Conservation (phyloP, 2,329 filamentous ascomycete genomes). For the Cladosporium sp. region DNA sequence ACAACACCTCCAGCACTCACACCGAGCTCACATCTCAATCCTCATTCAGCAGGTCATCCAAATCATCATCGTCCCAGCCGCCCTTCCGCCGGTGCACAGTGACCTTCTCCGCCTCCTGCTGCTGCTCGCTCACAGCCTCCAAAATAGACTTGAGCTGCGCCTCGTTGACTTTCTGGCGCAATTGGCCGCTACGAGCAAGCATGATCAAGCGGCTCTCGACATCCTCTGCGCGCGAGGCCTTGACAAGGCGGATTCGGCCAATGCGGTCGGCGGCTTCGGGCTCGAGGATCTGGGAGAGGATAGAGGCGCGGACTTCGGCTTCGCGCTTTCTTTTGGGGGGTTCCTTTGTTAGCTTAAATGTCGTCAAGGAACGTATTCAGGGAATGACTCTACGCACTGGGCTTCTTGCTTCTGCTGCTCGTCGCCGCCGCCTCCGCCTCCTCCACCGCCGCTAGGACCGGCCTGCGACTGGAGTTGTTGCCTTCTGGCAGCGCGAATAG, state of each 20-base stretch:
- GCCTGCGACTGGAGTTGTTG: slow-evolving; percentile 83
- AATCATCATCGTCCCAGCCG: slow-evolving; percentile 81
- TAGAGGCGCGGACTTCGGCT: slow-evolving; percentile 70
- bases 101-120: slow-evolving; percentile 76
- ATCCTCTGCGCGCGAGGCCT: slow-evolving; percentile 83
- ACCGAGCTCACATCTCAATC: slow-evolving; percentile 23
- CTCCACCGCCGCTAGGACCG: slow-evolving; percentile 49
- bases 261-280: slow-evolving; percentile 92
- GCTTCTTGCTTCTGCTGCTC: slow-evolving; percentile 46
- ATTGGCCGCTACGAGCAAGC: slow-evolving; percentile 83
- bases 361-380: not conserved
- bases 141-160: slow-evolving; percentile 90
- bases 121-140: slow-evolving; percentile 73
- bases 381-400: slow-evolving; percentile 12
- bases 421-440: slow-evolving; percentile 43
- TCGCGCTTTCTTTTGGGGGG: slow-evolving; percentile 43
- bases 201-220: slow-evolving; percentile 92
- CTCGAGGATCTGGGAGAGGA: slow-evolving; percentile 90
- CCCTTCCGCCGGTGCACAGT: slow-evolving; percentile 81
- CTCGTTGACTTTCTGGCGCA: slow-evolving; percentile 85
- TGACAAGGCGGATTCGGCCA: slow-evolving; percentile 91
- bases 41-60: slow-evolving; percentile 65
- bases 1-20: not conserved
- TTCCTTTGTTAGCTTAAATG: slow-evolving; percentile 5
- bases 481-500: slow-evolving; percentile 88